Percentiles rank a stretch among this genome's conserved stretches.
These are phyloP conservation scores for Skeletonema costatum DNA, from an alignment of 108 stramenopile genomes.

Conservation along the genomic window DNA sequence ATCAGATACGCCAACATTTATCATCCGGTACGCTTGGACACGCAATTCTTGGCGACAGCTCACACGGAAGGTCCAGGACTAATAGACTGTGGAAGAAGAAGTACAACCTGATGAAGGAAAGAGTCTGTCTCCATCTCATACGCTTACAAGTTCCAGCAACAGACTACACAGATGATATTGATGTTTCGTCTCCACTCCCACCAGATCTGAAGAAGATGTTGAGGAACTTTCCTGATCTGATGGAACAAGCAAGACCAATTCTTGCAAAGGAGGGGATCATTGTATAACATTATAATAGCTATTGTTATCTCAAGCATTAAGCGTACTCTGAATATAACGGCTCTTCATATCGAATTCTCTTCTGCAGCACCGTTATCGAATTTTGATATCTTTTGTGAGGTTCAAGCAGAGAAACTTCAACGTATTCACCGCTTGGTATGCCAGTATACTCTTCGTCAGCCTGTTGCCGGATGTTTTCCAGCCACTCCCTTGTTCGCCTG, in stretches of 20 bases:
- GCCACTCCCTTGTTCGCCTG: constrained; percentile 68
- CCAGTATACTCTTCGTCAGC: constrained; percentile 54
- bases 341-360: constrained; percentile 57
- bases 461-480: constrained; percentile 55
- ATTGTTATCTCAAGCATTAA: constrained; percentile 14
- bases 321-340: constrained; percentile 79
- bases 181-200: constrained; percentile 41
- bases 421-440: constrained; percentile 58
- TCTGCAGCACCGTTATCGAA: constrained; percentile 73
- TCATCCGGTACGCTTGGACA: constrained; percentile 45
- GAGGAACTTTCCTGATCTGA: constrained; percentile 22
- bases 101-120: constrained; percentile 33
- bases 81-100: constrained; percentile 45
- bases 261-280: constrained; percentile 8
- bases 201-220: constrained; percentile 38
- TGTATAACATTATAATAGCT: not conserved
- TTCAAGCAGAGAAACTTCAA: constrained; percentile 75
- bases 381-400: constrained; percentile 85
- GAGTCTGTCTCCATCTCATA: constrained; percentile 37
- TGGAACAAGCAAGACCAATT: constrained; percentile 23
- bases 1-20: constrained; percentile 70
- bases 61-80: constrained; percentile 34
- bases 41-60: constrained; percentile 25
- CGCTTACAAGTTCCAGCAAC: constrained; percentile 41
- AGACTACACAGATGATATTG: constrained; percentile 39